These are phyloP conservation scores for Trypanosomatidae sp. DNA, from an alignment of 208 protist species.

Conservation along the genomic window DNA sequence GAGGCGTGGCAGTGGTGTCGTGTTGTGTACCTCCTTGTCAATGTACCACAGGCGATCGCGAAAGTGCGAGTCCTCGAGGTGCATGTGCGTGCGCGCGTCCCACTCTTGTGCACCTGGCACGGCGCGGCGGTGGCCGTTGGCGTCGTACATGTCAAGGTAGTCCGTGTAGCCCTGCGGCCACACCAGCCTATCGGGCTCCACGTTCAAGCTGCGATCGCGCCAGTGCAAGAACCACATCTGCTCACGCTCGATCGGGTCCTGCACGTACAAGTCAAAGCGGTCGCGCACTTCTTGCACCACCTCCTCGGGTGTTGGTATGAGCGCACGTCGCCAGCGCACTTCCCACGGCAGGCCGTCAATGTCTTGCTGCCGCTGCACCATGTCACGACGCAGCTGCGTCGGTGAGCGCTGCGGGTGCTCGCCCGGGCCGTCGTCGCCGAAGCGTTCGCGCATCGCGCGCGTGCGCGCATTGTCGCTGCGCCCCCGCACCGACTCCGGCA, in stretches of 20 bases:
- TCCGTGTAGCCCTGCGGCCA: constrained; percentile 88
- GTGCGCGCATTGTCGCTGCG: constrained; percentile 74
- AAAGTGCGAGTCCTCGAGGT: constrained; percentile 77
- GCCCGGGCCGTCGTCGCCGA: constrained; percentile 65
- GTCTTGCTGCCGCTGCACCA: constrained; percentile 82
- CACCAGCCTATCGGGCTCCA: constrained; percentile 85
- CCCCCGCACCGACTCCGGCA: constrained; percentile 22
- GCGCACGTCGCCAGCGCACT: constrained; percentile 65
- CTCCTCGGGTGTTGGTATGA: constrained; percentile 82
- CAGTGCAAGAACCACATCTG: constrained; percentile 87
- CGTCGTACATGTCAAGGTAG: constrained; percentile 87
- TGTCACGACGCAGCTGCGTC: constrained; percentile 54
- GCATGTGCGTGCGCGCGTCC: too few relatives aligned
- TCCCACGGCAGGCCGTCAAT: constrained; percentile 84
- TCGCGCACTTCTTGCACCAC: constrained; percentile 83
- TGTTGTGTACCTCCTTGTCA: constrained; percentile 77
- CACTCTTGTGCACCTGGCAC: constrained; percentile 76
- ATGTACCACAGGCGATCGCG: constrained; percentile 87
- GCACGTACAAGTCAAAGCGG: constrained; percentile 79
- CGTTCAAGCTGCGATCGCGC: constrained; percentile 79
- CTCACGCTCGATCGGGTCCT: constrained; percentile 82
- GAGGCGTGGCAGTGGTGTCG: too few relatives aligned
- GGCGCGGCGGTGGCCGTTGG: constrained; percentile 64
- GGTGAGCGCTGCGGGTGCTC: constrained; percentile 64
- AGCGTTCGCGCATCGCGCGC: constrained; percentile 50